Conservation (phyloP, 2,329 filamentous ascomycete species). For the Aspergillaceae sp. region DNA sequence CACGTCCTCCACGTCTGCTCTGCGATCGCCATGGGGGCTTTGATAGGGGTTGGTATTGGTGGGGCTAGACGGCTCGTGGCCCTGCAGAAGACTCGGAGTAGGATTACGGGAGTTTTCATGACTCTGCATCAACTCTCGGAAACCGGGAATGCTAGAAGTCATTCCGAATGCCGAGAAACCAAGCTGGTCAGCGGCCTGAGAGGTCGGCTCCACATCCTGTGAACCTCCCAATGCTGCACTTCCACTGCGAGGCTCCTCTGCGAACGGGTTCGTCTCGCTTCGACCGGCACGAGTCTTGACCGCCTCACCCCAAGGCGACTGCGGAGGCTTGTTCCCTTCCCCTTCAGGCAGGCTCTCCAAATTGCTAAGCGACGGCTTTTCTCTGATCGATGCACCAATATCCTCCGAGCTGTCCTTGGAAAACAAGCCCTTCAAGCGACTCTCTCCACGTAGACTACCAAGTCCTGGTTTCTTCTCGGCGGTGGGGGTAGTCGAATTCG, state of each 20-base stretch:
- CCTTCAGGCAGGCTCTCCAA: conserved; percentile 47
- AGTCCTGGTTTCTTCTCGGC: conserved; percentile 64
- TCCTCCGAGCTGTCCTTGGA: conserved; percentile 68
- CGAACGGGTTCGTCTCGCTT: conserved; percentile 42
- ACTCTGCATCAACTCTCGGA: conserved; percentile 50
- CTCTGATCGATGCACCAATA: conserved; percentile 42
- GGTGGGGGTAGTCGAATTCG: conserved; percentile 40
- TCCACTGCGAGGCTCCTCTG: conserved; percentile 46
- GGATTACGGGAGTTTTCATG: conserved; percentile 52
- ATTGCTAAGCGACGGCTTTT: conserved; percentile 47
- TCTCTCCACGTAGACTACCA: conserved; percentile 63
- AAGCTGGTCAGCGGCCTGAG: conserved; percentile 44
- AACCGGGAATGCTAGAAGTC: conserved; percentile 49
- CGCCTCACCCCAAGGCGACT: conserved; percentile 45
- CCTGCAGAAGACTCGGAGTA: conserved; percentile 42
- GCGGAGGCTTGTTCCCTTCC: conserved; percentile 37
- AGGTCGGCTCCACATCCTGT: conserved; percentile 56
- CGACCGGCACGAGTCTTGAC: conserved; percentile 40
- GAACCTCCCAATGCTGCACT: conserved; percentile 64
- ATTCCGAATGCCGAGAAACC: conserved; percentile 55
- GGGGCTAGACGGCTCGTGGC: conserved; percentile 70
- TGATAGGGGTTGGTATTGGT: conserved; percentile 95
- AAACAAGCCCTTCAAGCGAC: conserved; percentile 76
- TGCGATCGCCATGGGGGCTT: conserved; percentile 67
- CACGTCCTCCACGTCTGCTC: conserved; percentile 54